These are phyloP conservation scores for Apiotrichum sp. DNA, from an alignment of 1,284 basidiomycete genomes.

Conservation along the genomic window DNA sequence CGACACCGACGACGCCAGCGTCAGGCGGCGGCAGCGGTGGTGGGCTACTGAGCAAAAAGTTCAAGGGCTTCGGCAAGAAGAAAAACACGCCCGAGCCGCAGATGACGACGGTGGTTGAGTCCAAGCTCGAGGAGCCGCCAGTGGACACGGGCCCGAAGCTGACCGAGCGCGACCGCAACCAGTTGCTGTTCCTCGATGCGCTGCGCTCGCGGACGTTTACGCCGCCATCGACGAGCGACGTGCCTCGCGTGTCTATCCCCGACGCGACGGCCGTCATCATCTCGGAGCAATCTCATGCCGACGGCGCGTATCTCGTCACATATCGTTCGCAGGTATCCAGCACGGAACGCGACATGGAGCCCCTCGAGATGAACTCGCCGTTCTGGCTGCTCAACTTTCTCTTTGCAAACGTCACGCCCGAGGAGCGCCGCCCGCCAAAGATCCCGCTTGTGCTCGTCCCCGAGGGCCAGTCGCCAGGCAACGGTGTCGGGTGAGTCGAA, in stretches of 20 bases:
- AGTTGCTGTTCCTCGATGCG: slow-evolving; percentile 53
- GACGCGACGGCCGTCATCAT: slow-evolving; percentile 66
- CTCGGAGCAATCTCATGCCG: slow-evolving; percentile 67
- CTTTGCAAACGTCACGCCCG: slow-evolving; percentile 49
- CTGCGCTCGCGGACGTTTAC: slow-evolving; percentile 63
- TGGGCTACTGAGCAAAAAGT: slow-evolving; percentile 37
- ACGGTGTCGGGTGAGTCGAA: slow-evolving; percentile 1
- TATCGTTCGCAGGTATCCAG: slow-evolving; percentile 68
- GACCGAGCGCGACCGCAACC: slow-evolving; percentile 40
- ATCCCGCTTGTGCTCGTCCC: slow-evolving; percentile 83
- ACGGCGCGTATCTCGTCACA: slow-evolving; percentile 67
- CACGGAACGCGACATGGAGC: slow-evolving; percentile 59
- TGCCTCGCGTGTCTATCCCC: slow-evolving; percentile 62
- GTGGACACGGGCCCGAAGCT: slow-evolving; percentile 24
- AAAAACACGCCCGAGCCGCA: slow-evolving; percentile 42
- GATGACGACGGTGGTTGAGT: slow-evolving; percentile 36
- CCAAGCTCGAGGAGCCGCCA: slow-evolving; percentile 15
- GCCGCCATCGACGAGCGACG: slow-evolving; percentile 66
- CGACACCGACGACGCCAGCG: not conserved
- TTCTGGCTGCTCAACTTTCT: slow-evolving; percentile 85
- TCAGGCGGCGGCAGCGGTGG: not conserved
- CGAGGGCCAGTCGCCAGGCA: slow-evolving; percentile 41
- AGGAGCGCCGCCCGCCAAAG: slow-evolving; percentile 62
- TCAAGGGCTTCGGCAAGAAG: slow-evolving; percentile 66
- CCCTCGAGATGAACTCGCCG: slow-evolving; percentile 72